phyloP scores from a whole-genome alignment of 345 rosid genomes.

The Acer negundo region DNA sequence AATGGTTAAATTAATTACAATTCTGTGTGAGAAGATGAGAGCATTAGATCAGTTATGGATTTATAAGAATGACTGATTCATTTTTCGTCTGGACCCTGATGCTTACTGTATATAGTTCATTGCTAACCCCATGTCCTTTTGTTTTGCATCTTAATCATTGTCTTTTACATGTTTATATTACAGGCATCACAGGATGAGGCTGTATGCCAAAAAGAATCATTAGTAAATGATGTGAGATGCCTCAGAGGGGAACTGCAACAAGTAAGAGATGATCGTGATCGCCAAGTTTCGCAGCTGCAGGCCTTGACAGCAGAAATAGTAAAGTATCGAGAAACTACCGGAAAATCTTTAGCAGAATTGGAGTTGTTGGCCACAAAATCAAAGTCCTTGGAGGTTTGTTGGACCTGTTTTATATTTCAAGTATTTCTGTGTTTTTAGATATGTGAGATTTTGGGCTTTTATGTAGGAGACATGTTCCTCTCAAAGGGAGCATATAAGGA shows the following conservation, averaged over 20 bases:
- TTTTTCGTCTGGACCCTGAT: too few species aligned
- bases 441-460: conserved; percentile 11
- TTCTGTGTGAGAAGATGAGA: background rate
- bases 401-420: background rate
- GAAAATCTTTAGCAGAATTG: conserved; percentile 68
- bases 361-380: conserved; percentile 58
- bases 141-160: background rate
- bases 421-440: background rate
- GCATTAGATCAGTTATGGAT: too few species aligned
- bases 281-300: conserved; percentile 58
- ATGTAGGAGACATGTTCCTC: conserved; percentile 78
- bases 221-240: conserved; percentile 62
- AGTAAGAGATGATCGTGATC: conserved; percentile 89
- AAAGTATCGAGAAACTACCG: conserved; percentile 67
- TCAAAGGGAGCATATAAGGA: conserved; percentile 67
- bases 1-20: too few species aligned
- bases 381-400: conserved; percentile 78
- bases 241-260: conserved; percentile 81
- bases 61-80: too few species aligned
- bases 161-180: conserved; percentile 12
- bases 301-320: conserved; percentile 54
- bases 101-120: background rate
- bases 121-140: background rate
- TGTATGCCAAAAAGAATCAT: conserved; percentile 56
- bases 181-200: conserved; percentile 85